Conservation (phyloP, 306 rosid species). For the Cucumis cinereus region DNA sequence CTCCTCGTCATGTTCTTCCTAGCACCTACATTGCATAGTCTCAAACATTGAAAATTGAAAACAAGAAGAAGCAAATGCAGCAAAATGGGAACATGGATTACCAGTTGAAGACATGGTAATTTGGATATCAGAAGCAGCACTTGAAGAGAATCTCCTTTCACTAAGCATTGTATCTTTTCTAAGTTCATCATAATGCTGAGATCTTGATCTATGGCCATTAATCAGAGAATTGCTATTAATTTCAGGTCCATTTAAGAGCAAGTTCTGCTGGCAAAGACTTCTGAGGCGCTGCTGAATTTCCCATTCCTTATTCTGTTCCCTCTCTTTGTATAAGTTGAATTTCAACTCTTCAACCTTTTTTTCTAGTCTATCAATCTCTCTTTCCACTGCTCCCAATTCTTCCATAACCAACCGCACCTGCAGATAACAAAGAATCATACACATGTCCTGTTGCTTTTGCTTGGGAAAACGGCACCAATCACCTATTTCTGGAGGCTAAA, state of each 20-base stretch:
- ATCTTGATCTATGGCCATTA: conserved; percentile 23
- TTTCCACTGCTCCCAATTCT: conserved; percentile 61
- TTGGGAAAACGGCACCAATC: too few species aligned
- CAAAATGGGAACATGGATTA: conserved; percentile 11
- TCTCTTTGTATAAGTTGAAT: conserved; percentile 35
- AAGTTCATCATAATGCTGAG: conserved; percentile 29
- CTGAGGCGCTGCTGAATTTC: conserved; percentile 24
- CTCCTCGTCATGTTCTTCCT: conserved; percentile 38
- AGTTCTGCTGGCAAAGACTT: conserved; percentile 21
- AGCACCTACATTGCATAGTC: conserved; percentile 18
- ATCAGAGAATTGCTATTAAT: conserved; percentile 19
- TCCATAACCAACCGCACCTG: conserved; percentile 52
- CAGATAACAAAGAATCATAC: neutral
- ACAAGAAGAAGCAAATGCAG: neutral
- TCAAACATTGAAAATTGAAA: neutral
- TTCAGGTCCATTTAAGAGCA: conserved; percentile 17
- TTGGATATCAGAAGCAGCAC: conserved; percentile 43
- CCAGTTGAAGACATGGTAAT: conserved; percentile 38
- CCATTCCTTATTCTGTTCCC: conserved; percentile 32
- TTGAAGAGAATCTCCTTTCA: conserved; percentile 33
- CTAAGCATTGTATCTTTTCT: conserved; percentile 18
- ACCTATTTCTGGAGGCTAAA: too few species aligned
- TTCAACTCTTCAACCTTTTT: conserved; percentile 59
- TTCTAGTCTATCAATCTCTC: conserved; percentile 56
- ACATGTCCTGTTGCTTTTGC: neutral